phyloP scores from a whole-genome alignment of 2,329 filamentous ascomycete species.

The Diplocarpon rosae region DNA sequence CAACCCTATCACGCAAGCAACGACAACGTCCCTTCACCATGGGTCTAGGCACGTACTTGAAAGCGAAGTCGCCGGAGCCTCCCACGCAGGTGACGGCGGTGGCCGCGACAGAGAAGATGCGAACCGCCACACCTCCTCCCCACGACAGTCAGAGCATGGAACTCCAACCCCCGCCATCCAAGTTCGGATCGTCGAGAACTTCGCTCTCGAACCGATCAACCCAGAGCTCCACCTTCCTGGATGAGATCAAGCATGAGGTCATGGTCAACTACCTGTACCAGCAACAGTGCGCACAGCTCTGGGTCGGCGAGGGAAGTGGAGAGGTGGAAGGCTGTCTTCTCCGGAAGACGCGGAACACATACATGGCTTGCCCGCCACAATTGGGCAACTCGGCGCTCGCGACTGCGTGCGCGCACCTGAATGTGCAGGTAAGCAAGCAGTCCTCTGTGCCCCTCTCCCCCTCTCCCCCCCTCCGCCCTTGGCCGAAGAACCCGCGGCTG shows the following conservation, averaged over 20 bases:
- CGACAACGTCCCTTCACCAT: constrained; percentile 32
- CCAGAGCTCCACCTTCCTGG: constrained; percentile 45
- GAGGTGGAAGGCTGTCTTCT: constrained; percentile 63
- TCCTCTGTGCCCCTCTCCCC: no score
- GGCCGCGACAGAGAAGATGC: constrained; percentile 21
- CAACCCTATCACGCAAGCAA: constrained; percentile 11
- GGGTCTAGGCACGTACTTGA: constrained; percentile 54
- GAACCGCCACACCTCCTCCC: constrained; percentile 8
- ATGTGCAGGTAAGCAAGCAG: constrained; percentile 53
- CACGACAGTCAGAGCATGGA: constrained; percentile 34
- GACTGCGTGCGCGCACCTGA: constrained; percentile 53
- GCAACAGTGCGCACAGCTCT: constrained; percentile 63
- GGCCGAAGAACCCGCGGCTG: constrained; percentile 11
- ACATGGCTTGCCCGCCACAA: constrained; percentile 61
- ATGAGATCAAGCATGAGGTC: constrained; percentile 70
- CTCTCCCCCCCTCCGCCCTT: no score
- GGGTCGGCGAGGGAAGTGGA: constrained; percentile 60
- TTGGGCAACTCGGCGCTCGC: constrained; percentile 53
- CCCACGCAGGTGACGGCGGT: constrained; percentile 7
- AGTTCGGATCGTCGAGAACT: constrained; percentile 39
- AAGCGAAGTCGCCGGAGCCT: constrained; percentile 35
- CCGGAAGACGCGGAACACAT: constrained; percentile 54
- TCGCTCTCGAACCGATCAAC: constrained; percentile 38
- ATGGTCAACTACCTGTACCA: constrained; percentile 79
- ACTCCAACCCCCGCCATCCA: constrained; percentile 38